These are phyloP conservation scores for Stemphylium vesicarium DNA, from an alignment of 2,329 filamentous ascomycete genomes.

Conservation along the genomic window DNA sequence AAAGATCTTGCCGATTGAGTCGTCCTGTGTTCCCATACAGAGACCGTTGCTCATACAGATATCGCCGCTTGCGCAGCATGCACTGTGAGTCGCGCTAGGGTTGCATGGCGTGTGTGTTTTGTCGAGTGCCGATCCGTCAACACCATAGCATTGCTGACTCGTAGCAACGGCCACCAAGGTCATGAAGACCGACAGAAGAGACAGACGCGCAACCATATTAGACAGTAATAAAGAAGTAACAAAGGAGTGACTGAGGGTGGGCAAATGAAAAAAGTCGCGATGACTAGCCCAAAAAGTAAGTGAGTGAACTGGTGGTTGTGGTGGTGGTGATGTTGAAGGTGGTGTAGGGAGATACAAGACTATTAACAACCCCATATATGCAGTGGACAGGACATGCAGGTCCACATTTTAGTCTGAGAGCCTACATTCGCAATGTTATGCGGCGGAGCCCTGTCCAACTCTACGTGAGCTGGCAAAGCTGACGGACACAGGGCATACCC, in stretches of 20 bases:
- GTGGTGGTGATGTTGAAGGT: not conserved
- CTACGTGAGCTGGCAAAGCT: slow-evolving; percentile 20
- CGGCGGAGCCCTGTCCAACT: slow-evolving; percentile 30
- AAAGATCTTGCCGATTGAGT: slow-evolving; percentile 42
- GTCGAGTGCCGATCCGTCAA: slow-evolving; percentile 39
- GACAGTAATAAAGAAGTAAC: slow-evolving; percentile 15
- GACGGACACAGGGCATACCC: slow-evolving; percentile 26
- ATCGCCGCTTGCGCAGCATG: slow-evolving; percentile 44
- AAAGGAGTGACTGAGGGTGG: slow-evolving; percentile 6
- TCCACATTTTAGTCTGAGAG: slow-evolving; percentile 24
- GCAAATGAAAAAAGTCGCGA: slow-evolving; percentile 5
- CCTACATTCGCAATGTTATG: slow-evolving; percentile 32
- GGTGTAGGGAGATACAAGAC: slow-evolving; percentile 6
- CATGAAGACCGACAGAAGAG: slow-evolving; percentile 21
- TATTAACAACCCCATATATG: slow-evolving; percentile 22
- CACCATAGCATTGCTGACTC: slow-evolving; percentile 39
- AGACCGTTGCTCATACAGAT: slow-evolving; percentile 43
- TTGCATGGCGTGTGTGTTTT: slow-evolving; percentile 40
- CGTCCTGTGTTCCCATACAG: slow-evolving; percentile 41
- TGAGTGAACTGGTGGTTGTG: not conserved
- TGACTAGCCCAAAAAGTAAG: slow-evolving; percentile 1
- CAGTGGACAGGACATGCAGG: slow-evolving; percentile 5
- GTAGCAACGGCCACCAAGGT: slow-evolving; percentile 19
- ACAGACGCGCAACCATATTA: slow-evolving; percentile 26
- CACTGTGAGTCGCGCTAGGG: slow-evolving; percentile 36